Evolutionary conservation across 805 yeast genomes (phyloP).

Genomic region (Scheffersomyces lignosus): DNA sequence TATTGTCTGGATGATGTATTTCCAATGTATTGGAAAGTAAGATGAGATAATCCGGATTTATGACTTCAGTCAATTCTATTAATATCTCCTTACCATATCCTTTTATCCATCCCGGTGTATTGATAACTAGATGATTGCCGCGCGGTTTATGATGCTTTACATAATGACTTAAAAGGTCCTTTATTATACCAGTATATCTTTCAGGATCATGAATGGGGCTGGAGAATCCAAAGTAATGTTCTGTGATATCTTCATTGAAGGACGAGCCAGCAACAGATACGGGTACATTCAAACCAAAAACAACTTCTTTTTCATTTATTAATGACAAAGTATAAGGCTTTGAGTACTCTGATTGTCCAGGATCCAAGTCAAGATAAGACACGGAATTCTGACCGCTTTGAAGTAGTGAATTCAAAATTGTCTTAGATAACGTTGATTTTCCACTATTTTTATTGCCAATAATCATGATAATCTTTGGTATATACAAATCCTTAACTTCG

Average conservation of each 20-base stretch:
- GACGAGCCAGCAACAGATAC: constrained; percentile 8
- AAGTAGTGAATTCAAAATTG: constrained; percentile 51
- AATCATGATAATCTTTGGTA: constrained; percentile 35
- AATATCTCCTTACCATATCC: constrained; percentile 78
- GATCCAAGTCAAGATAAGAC: constrained; percentile 73
- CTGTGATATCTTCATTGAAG: constrained; percentile 9
- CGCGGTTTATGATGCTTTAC: constrained; percentile 13
- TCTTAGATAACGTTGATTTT: constrained; percentile 67
- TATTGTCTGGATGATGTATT: constrained; percentile 20
- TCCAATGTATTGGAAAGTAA: constrained; percentile 40
- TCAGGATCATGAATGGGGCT: constrained; percentile 69
- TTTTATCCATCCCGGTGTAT: constrained; percentile 90
- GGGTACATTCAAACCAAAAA: constrained; percentile 30
- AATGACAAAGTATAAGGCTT: constrained; percentile 70
- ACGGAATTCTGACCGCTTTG: constrained; percentile 28
- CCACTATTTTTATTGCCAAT: constrained; percentile 79
- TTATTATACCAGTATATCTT: constrained; percentile 47
- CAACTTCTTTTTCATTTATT: constrained; percentile 28
- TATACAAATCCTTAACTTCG: neutral
- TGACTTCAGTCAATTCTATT: constrained; percentile 40
- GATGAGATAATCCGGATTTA: constrained; percentile 58
- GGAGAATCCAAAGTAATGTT: constrained; percentile 58
- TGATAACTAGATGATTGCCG: constrained; percentile 53
- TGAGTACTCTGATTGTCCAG: constrained; percentile 84
- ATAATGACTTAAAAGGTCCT: constrained; percentile 39